Percentiles rank a stretch among this genome's conserved stretches.
Conservation (phyloP, 306 rosid species). For the Vigna angularis region DNA sequence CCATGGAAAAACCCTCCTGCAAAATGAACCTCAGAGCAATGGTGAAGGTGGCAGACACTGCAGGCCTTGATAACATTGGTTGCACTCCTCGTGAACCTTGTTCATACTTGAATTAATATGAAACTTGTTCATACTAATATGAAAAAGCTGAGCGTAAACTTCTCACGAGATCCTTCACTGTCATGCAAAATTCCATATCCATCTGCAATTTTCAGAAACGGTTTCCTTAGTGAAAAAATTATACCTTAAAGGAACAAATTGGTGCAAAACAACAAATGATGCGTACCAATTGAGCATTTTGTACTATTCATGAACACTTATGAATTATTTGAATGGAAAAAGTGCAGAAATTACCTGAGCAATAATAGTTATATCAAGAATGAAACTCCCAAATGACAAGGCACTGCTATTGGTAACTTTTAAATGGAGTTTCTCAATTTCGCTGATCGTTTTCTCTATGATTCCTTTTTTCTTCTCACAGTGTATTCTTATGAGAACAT, state of each 20-base stretch:
- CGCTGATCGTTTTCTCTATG: constrained; percentile 63
- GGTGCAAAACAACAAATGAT: background rate
- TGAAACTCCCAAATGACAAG: constrained; percentile 77
- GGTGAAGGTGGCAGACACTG: constrained; percentile 42
- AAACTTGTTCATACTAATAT: constrained; percentile 55
- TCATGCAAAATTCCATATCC: constrained; percentile 71
- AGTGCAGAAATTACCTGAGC: constrained; percentile 71
- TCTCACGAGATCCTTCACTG: constrained; percentile 75
- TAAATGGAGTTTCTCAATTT: constrained; percentile 75
- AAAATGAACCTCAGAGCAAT: constrained; percentile 60
- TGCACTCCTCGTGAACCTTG: constrained; percentile 41
- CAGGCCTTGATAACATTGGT: constrained; percentile 47
- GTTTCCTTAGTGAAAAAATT: background rate
- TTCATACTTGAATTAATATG: background rate
- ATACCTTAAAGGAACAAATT: background rate
- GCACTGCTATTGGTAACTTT: constrained; percentile 71
- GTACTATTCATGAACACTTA: background rate
- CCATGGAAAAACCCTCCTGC: constrained; percentile 69
- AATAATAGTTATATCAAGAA: constrained; percentile 82
- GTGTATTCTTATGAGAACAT: constrained; percentile 83
- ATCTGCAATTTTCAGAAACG: constrained; percentile 62
- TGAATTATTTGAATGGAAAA: background rate
- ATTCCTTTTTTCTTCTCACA: constrained; percentile 82
- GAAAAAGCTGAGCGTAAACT: constrained; percentile 64
- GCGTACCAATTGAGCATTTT: background rate